Base-by-base conservation (phyloP, 148 eudicot species). In the Vaccinium macrocarpon region DNA sequence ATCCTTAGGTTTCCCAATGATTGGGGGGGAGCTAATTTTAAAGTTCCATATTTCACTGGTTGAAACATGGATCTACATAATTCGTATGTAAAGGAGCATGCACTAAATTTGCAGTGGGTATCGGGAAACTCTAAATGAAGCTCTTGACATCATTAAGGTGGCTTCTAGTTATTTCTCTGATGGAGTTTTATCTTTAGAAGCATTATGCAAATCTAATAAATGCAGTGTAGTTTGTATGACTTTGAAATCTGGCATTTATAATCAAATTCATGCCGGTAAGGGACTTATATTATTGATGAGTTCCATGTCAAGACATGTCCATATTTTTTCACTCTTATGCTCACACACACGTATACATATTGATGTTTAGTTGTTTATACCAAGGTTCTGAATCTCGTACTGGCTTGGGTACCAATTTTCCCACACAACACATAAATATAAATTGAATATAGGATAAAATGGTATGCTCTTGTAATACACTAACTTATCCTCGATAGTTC, bases 121-220 rank as follows among this genome's bases (percentile, higher is more conserved):
- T 59, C 23, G 38, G 4, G 32, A 80, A 57, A 79, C 66, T 32
- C 8, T 38, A 21, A 35, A 57, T 38, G 21, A 38, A 57, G 51
- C 32, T 61, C 71, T 55, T 80, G 72, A 38, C 52, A 42, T 57
- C 82, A 80, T 61, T 61, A 27, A 57, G 82, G 19, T 9, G 82
- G 82, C 51, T 80, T 10, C 53, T n/a, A 10, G 9, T 42, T 62
- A 23, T 81, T 61, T 14, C n/a, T 42, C 35, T 62, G 55, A 23
- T 2, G 23, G 32, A 49, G 74, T 25, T 62, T 3, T 38, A 23
- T 15, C 14, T 2, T 12, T 6, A 42, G 52, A 81, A 62, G n/a
- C 38, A 27, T 64, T 16, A 12, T 81, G 49, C 50, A 64, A 46
- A 2, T 81, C 35, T 48, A 19, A 23, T 29, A n/a, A 3, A 62